These are phyloP conservation scores for Yarrowia osloensis DNA, from an alignment of 805 yeast species.

Conservation along the genomic window DNA sequence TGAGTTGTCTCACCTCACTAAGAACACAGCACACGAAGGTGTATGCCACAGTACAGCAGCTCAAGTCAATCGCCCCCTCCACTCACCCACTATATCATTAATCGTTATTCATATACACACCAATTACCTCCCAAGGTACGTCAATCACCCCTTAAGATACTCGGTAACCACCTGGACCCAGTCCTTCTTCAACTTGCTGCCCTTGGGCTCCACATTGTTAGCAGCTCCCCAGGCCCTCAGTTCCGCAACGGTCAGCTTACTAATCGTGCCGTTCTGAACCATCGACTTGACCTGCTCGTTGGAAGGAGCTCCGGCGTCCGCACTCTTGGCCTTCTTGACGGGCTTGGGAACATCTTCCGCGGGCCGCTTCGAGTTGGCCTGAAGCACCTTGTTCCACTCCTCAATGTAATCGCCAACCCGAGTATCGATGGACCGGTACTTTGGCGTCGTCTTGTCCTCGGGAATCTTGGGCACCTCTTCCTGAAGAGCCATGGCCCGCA, in stretches of 20 bases:
- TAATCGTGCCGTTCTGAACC: neutral
- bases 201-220: conserved; percentile 2
- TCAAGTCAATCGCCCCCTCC: too few relatives aligned
- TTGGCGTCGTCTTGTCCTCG: conserved; percentile 37
- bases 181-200: conserved; percentile 23
- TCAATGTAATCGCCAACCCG: conserved; percentile 35
- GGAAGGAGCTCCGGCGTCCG: neutral
- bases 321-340: neutral
- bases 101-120: neutral
- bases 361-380: neutral
- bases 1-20: too few relatives aligned
- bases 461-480: conserved; percentile 45
- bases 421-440: conserved; percentile 37
- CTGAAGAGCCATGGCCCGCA: conserved; percentile 63
- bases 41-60: too few relatives aligned
- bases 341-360: neutral
- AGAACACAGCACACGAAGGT: too few relatives aligned
- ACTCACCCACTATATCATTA: too few relatives aligned
- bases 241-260: conserved; percentile 31
- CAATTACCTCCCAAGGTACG: too few relatives aligned
- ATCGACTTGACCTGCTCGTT: neutral
- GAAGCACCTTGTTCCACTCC: conserved; percentile 24
- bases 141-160: neutral
- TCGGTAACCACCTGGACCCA: neutral
- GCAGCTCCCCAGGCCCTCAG: conserved; percentile 24